Conservation (phyloP, 768 basidiomycete species). For the Auriscalpium microsporum region DNA sequence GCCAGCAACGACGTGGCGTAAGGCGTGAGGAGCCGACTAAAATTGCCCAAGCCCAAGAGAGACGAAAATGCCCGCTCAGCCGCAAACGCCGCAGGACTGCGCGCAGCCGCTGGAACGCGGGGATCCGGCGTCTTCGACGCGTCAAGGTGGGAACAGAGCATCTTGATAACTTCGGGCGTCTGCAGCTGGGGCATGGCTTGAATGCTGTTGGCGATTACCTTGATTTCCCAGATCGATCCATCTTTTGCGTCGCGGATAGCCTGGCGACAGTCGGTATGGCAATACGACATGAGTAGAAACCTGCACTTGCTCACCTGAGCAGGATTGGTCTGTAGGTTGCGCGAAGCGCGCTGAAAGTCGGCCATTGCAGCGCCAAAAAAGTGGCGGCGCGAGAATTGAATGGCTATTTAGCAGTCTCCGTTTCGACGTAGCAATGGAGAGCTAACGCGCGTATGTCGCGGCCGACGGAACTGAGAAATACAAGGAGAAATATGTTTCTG, state of each 20-base stretch:
- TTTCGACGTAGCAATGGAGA: no score
- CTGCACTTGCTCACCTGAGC: not conserved
- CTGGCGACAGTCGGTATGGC: not conserved
- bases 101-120: not conserved
- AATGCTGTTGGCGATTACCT: not conserved
- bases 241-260: not conserved
- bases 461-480: no score
- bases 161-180: not conserved
- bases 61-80: slow-evolving; percentile 25
- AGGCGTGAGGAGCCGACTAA: slow-evolving; percentile 17
- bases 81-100: not conserved
- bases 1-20: slow-evolving; percentile 16
- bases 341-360: not conserved
- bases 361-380: not conserved
- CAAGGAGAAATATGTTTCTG: no score
- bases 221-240: not conserved
- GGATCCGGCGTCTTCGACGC: not conserved
- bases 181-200: not conserved
- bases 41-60: slow-evolving; percentile 27
- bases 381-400: no score
- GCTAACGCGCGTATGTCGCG: no score
- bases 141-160: not conserved
- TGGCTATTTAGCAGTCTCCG: no score
- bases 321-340: not conserved
- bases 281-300: not conserved